Evolutionary conservation across 1,284 basidiomycete species (phyloP).

Genomic region (Flammula alnicola): DNA sequence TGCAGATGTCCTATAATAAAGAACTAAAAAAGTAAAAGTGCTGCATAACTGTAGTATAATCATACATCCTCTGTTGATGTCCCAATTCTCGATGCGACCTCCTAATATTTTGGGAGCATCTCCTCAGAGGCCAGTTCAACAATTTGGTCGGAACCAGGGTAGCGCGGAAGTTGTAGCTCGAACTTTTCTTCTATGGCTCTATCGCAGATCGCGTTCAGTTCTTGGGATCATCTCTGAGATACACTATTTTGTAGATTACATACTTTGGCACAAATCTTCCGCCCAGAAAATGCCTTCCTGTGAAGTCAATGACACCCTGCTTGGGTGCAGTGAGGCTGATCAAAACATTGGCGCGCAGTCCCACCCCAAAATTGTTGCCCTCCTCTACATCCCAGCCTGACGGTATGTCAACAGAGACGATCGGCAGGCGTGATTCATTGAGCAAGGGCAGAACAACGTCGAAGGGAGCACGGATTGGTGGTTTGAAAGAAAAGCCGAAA

Average conservation of each 20-base stretch:
- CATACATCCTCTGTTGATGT: neutral
- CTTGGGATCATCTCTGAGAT: no score
- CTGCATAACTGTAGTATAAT: no score
- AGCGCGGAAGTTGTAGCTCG: constrained; percentile 77
- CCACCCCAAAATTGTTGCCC: constrained; percentile 62
- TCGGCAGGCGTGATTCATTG: constrained; percentile 67
- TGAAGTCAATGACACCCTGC: constrained; percentile 78
- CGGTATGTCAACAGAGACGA: constrained; percentile 94
- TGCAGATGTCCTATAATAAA: no score
- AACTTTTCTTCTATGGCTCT: constrained; percentile 76
- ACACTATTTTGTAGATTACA: no score
- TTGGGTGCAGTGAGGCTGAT: constrained; percentile 96
- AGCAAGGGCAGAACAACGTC: constrained; percentile 75
- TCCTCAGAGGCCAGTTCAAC: constrained; percentile 61
- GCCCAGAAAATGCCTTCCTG: constrained; percentile 88
- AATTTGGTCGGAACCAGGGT: constrained; percentile 80
- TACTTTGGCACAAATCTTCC: constrained; percentile 91
- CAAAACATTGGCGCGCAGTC: constrained; percentile 79
- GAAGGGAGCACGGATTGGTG: constrained; percentile 88
- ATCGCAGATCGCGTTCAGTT: no score
- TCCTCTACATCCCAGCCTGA: constrained; percentile 94
- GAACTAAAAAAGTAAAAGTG: no score
- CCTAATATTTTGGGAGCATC: constrained; percentile 3
- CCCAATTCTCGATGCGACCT: neutral
- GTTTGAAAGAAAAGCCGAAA: constrained; percentile 97